These are phyloP conservation scores for Populus tomentosa DNA, from an alignment of 441 rosid species.

Conservation along the genomic window DNA sequence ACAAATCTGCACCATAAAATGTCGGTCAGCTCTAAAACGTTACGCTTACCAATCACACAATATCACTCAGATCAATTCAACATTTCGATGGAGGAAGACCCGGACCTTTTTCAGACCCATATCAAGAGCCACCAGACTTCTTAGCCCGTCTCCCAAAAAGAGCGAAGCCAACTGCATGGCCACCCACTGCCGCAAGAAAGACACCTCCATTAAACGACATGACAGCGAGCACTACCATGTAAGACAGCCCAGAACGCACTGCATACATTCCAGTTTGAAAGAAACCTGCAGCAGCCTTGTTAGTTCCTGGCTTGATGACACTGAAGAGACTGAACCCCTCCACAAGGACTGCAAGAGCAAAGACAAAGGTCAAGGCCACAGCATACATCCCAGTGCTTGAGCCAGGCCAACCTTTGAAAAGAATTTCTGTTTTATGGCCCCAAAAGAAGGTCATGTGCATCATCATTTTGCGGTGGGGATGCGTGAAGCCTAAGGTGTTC, in stretches of 20 bases:
- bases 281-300: conserved; percentile 37
- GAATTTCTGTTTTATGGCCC: conserved; percentile 56
- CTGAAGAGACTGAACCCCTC: conserved; percentile 45
- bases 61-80: not conserved
- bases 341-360: conserved; percentile 48
- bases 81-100: conserved; percentile 22
- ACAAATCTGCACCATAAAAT: not conserved
- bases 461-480: conserved; percentile 19
- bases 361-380: conserved; percentile 51
- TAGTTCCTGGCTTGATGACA: conserved; percentile 33
- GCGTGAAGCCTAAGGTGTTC: conserved; percentile 24
- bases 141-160: conserved; percentile 37
- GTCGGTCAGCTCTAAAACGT: not conserved
- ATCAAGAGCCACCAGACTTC: conserved; percentile 11
- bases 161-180: conserved; percentile 44
- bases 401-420: conserved; percentile 81
- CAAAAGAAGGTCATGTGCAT: conserved; percentile 54
- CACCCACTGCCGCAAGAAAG: conserved; percentile 44
- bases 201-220: conserved; percentile 60
- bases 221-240: conserved; percentile 55
- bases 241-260: conserved; percentile 36
- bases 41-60: no score
- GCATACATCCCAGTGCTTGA: conserved; percentile 56
- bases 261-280: conserved; percentile 35
- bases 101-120: conserved; percentile 9